Conservation (phyloP, 176 grass and related monocot species). For the Carex myosuroides region DNA sequence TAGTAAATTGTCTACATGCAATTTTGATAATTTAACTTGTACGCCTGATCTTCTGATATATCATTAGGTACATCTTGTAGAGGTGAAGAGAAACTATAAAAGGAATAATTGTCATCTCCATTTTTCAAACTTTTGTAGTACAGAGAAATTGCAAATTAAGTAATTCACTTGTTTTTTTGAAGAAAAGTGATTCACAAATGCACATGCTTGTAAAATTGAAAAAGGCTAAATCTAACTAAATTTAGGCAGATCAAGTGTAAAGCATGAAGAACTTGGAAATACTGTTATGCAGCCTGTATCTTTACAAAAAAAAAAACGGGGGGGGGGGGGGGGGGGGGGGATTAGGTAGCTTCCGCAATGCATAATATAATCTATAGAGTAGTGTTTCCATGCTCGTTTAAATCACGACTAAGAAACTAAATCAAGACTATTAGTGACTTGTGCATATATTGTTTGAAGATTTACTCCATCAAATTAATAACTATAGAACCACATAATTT, state of each 20-base stretch:
- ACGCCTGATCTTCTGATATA: too few species aligned
- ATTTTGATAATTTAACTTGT: background rate
- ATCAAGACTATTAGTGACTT: background rate
- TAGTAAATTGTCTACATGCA: background rate
- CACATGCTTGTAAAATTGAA: background rate
- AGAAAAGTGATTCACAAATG: background rate
- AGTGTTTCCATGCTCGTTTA: background rate
- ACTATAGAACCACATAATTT: background rate
- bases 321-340: too few species aligned
- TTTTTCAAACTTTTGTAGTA: background rate
- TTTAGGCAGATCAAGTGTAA: background rate
- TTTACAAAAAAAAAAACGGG: too few species aligned
- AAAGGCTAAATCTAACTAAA: background rate
- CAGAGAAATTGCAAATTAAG: too few species aligned
- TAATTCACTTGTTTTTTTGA: too few species aligned
- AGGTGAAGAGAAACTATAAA: background rate
- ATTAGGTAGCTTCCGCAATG: too few species aligned
- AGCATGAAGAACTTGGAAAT: background rate
- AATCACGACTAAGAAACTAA: background rate
- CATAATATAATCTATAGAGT: background rate
- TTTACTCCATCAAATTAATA: background rate
- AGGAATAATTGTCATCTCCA: background rate
- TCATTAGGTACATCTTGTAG: background rate
- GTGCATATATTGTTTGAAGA: background rate
- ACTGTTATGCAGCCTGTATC: too few species aligned